Conservation (phyloP, 768 basidiomycete species). For the Thelephora aurantiotincta region DNA sequence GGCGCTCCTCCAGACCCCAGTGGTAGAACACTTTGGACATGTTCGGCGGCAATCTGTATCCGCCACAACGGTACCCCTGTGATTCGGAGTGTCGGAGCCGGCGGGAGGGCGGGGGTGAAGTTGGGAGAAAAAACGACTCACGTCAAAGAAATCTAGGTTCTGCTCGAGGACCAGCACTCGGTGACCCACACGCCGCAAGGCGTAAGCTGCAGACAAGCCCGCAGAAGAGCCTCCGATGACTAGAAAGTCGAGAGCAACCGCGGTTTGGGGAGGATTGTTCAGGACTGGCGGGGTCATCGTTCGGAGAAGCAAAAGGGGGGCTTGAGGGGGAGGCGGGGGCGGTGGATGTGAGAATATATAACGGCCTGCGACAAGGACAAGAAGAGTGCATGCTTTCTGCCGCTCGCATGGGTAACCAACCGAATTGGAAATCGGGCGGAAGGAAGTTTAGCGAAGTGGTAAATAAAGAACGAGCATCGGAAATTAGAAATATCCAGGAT, state of each 20-base stretch:
- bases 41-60: conserved; percentile 22
- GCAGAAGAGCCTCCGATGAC: conserved; percentile 15
- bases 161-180: conserved; percentile 18
- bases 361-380: too few species aligned
- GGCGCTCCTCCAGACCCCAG: conserved; percentile 20
- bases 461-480: too few species aligned
- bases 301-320: neutral
- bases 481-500: too few species aligned
- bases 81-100: neutral
- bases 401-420: too few species aligned
- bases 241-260: conserved; percentile 14
- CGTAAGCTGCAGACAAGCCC: conserved; percentile 19
- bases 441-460: too few species aligned
- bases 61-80: conserved; percentile 10
- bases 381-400: too few species aligned
- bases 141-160: conserved; percentile 13
- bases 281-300: neutral
- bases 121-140: conserved; percentile 7
- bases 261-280: conserved; percentile 4
- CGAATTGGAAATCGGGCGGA: too few species aligned
- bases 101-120: neutral
- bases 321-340: neutral
- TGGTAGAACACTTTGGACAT: conserved; percentile 21
- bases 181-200: conserved; percentile 19
- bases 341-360: neutral